phyloP scores from a whole-genome alignment of 1,284 basidiomycete genomes.

The Erythrobasidium hasegawianum region DNA sequence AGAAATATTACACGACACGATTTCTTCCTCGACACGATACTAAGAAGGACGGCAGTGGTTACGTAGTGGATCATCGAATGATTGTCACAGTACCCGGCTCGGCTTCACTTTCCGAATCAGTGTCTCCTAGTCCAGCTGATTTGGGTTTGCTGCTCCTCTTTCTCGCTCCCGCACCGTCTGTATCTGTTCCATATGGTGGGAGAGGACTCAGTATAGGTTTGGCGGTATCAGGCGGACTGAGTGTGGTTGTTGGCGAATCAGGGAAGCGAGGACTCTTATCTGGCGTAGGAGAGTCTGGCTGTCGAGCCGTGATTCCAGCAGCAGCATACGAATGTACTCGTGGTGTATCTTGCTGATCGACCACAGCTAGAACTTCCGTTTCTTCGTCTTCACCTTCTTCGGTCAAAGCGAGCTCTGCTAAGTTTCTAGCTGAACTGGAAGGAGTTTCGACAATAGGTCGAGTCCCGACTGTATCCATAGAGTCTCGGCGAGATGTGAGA shows the following conservation, averaged over 20 bases:
- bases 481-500: slow-evolving; percentile 25
- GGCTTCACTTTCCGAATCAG: slow-evolving; percentile 28
- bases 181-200: background rate
- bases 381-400: slow-evolving; percentile 26
- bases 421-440: background rate
- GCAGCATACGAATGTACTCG: slow-evolving; percentile 1
- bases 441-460: background rate
- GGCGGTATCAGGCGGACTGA: background rate
- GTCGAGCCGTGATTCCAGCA: background rate
- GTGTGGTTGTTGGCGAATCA: background rate
- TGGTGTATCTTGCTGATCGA: slow-evolving; percentile 10
- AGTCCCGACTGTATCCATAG: slow-evolving; percentile 12
- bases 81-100: slow-evolving; percentile 32
- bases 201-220: background rate
- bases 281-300: slow-evolving; percentile 31
- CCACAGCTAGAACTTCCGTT: slow-evolving; percentile 22
- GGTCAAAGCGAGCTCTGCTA: background rate
- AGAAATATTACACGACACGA: no score
- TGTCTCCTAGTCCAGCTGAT: slow-evolving; percentile 18
- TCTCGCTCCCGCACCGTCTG: background rate
- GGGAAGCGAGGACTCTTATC: slow-evolving; percentile 2
- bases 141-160: background rate
- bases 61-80: slow-evolving; percentile 4
- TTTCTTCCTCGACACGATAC: no score
- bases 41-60: no score